phyloP scores from a whole-genome alignment of 139 green algal species.

The Ostreobium quekettii region DNA sequence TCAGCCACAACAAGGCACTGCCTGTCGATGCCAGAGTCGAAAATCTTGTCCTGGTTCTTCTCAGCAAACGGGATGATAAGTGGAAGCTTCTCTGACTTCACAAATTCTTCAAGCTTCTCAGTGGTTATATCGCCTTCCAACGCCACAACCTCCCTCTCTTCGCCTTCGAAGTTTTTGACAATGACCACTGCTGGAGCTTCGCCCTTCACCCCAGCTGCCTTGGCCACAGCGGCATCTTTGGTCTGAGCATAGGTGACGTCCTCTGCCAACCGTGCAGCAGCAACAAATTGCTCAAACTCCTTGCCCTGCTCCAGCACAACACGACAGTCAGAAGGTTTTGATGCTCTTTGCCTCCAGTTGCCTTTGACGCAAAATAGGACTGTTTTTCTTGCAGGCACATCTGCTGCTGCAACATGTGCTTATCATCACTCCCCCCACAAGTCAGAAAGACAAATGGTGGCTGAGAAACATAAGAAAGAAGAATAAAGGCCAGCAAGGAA shows the following conservation, averaged over 20 bases:
- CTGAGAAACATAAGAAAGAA: too few relatives aligned
- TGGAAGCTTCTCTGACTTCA: constrained; percentile 62
- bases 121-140: constrained; percentile 23
- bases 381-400: not conserved
- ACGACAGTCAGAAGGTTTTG: too few relatives aligned
- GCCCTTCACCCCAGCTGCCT: constrained; percentile 45
- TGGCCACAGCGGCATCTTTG: constrained; percentile 48
- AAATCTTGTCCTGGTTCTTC: constrained; percentile 63
- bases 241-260: constrained; percentile 58
- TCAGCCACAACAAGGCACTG: constrained; percentile 35
- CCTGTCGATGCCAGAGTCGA: constrained; percentile 56
- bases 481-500: too few relatives aligned
- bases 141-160: constrained; percentile 17
- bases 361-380: too few relatives aligned
- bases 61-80: constrained; percentile 61
- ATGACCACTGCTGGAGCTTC: constrained; percentile 31
- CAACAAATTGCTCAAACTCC: constrained; percentile 47
- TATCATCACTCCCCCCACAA: too few relatives aligned
- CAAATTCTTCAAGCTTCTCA: constrained; percentile 36
- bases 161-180: constrained; percentile 57
- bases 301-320: constrained; percentile 38
- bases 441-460: too few relatives aligned
- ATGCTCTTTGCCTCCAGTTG: too few relatives aligned
- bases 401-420: not conserved
- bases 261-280: constrained; percentile 45